These are phyloP conservation scores for Suhomyces chickasaworum DNA, from an alignment of 1,139 yeast genomes.

Conservation along the genomic window DNA sequence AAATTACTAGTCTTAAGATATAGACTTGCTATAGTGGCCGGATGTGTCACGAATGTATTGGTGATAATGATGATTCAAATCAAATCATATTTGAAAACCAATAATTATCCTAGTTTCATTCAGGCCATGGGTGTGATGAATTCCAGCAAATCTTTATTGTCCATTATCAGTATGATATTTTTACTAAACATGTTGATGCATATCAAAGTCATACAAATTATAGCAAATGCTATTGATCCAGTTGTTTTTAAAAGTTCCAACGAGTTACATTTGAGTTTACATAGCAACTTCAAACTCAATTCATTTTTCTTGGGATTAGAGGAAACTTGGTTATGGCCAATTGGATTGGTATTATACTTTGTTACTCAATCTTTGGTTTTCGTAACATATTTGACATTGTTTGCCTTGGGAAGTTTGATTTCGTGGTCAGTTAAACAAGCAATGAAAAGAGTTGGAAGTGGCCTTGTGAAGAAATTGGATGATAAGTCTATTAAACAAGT, in stretches of 20 bases:
- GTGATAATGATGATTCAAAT: conserved; percentile 52
- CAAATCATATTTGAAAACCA: conserved; percentile 34
- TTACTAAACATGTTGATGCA: conserved; percentile 44
- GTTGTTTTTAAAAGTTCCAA: conserved; percentile 45
- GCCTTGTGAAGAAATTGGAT: neutral
- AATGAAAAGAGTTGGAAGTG: neutral
- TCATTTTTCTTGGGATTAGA: conserved; percentile 67
- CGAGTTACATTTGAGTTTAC: conserved; percentile 32
- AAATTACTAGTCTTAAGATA: conserved; percentile 62
- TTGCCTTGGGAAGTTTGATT: conserved; percentile 15
- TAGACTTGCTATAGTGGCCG: conserved; percentile 61
- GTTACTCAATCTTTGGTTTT: conserved; percentile 40
- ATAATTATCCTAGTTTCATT: conserved; percentile 53
- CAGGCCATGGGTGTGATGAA: conserved; percentile 42
- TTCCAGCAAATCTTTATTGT: conserved; percentile 24
- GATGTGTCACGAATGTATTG: conserved; percentile 53
- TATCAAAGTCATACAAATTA: conserved; percentile 20
- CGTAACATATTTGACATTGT: conserved; percentile 16
- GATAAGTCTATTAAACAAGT: neutral
- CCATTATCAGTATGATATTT: conserved; percentile 22
- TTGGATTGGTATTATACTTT: conserved; percentile 59
- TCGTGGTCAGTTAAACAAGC: neutral
- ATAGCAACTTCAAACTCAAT: conserved; percentile 30
- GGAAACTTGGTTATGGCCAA: conserved; percentile 54
- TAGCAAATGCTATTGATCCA: conserved; percentile 55